phyloP scores from a whole-genome alignment of 441 rosid species.

The Macaranga tanarius region DNA sequence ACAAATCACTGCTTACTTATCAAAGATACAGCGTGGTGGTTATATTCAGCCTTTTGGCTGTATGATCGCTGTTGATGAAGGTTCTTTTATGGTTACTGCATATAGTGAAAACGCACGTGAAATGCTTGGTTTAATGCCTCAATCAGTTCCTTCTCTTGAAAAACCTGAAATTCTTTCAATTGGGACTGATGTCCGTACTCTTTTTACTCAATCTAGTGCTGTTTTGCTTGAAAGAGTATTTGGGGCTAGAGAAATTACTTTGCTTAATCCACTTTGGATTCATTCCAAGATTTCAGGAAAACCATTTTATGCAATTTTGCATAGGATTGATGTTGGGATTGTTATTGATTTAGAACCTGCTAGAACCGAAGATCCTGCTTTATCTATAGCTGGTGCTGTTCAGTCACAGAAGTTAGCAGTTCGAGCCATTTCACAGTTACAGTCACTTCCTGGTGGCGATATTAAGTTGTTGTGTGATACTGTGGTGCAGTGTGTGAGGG shows the following conservation, averaged over 20 bases:
- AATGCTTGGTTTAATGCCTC: conserved; percentile 71
- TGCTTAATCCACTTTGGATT: conserved; percentile 82
- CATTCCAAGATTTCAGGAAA: conserved; percentile 77
- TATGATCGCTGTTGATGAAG: conserved; percentile 76
- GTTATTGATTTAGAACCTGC: conserved; percentile 97
- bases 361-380: conserved; percentile 90
- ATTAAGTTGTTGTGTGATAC: conserved; percentile 83
- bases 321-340: conserved; percentile 89
- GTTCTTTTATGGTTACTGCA: conserved; percentile 56
- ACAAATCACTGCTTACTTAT: conserved; percentile 77
- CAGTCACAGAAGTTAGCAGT: conserved; percentile 95
- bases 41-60: conserved; percentile 89
- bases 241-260: conserved; percentile 78
- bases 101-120: conserved; percentile 87
- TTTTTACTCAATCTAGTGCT: conserved; percentile 59
- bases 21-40: conserved; percentile 88
- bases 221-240: conserved; percentile 74
- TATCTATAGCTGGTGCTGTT: conserved; percentile 93
- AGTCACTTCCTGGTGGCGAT: conserved; percentile 92
- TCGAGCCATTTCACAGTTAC: conserved; percentile 80
- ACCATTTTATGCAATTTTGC: conserved; percentile 87
- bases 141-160: conserved; percentile 80
- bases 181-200: conserved; percentile 70
- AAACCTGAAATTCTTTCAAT: conserved; percentile 56
- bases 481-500: conserved; percentile 77